These are phyloP conservation scores for Thermomucor indicae-seudaticae DNA, from an alignment of 371 early-diverging fungal species.

Conservation along the genomic window DNA sequence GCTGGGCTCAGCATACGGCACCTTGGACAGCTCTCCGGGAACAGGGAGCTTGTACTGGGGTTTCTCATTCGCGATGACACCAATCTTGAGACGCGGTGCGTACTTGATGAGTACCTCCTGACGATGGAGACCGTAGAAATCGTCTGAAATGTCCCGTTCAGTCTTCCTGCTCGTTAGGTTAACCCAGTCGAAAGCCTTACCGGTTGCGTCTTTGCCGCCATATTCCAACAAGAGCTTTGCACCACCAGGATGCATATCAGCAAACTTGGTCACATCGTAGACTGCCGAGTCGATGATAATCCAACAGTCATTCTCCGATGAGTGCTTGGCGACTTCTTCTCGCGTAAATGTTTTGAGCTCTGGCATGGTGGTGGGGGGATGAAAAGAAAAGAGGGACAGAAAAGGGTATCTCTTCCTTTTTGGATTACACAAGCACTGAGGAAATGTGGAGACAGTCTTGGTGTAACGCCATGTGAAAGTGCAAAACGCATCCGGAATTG, in stretches of 20 bases:
- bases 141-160: slow-evolving; percentile 9
- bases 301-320: slow-evolving; percentile 77
- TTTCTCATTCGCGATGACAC: slow-evolving; percentile 35
- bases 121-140: slow-evolving; percentile 69
- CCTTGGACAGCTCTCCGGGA: slow-evolving; percentile 40
- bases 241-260: slow-evolving; percentile 92
- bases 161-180: not conserved
- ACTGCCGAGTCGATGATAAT: slow-evolving; percentile 80
- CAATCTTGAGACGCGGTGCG: slow-evolving; percentile 35
- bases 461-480: too few relatives aligned
- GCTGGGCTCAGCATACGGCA: slow-evolving; percentile 61
- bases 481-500: too few relatives aligned
- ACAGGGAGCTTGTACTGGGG: slow-evolving; percentile 20
- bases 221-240: slow-evolving; percentile 54
- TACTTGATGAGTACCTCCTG: slow-evolving; percentile 60
- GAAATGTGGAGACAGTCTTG: too few relatives aligned
- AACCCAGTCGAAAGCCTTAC: not conserved
- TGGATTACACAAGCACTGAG: too few relatives aligned
- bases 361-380: not conserved
- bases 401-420: too few relatives aligned
- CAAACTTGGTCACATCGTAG: slow-evolving; percentile 84
- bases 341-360: slow-evolving; percentile 28
- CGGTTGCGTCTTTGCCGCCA: slow-evolving; percentile 22
- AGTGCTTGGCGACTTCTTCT: slow-evolving; percentile 75
- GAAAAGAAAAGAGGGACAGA: not conserved